Percentiles rank a stretch among this genome's conserved stretches.
phyloP scores from a whole-genome alignment of 2,329 filamentous ascomycete species.

The Talaromyces rugulosus region DNA sequence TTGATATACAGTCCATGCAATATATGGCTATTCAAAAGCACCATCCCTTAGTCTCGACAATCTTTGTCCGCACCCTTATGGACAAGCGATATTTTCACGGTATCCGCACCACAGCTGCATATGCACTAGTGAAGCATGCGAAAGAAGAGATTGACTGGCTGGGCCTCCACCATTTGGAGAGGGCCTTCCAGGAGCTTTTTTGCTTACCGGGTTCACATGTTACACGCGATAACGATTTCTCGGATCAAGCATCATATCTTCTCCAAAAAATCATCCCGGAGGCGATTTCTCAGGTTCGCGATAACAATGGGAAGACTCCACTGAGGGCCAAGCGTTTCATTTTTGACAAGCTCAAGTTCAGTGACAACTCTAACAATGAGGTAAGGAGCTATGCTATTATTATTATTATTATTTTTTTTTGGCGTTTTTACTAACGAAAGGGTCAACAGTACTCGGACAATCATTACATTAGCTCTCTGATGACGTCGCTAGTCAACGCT shows the following conservation, averaged over 20 bases:
- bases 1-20: constrained; percentile 57
- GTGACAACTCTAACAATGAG: constrained; percentile 86
- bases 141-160: constrained; percentile 68
- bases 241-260: constrained; percentile 77
- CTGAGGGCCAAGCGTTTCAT: constrained; percentile 76
- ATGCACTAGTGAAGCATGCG: constrained; percentile 72
- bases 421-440: not conserved
- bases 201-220: constrained; percentile 74
- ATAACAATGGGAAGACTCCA: constrained; percentile 71
- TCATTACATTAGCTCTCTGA: constrained; percentile 77
- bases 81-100: constrained; percentile 91
- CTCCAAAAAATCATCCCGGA: constrained; percentile 79
- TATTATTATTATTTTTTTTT: not conserved
- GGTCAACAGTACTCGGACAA: constrained; percentile 69
- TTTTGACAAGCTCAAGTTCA: constrained; percentile 83
- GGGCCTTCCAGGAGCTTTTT: constrained; percentile 82
- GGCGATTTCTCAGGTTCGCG: constrained; percentile 74
- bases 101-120: constrained; percentile 79
- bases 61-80: constrained; percentile 83
- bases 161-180: constrained; percentile 78
- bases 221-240: constrained; percentile 86
- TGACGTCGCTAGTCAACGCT: constrained; percentile 59
- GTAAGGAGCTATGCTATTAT: constrained; percentile 27
- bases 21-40: constrained; percentile 65
- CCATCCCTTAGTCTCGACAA: constrained; percentile 80